Conservation (phyloP, 257 asterid genomes). For the Solanum paucissectum region DNA sequence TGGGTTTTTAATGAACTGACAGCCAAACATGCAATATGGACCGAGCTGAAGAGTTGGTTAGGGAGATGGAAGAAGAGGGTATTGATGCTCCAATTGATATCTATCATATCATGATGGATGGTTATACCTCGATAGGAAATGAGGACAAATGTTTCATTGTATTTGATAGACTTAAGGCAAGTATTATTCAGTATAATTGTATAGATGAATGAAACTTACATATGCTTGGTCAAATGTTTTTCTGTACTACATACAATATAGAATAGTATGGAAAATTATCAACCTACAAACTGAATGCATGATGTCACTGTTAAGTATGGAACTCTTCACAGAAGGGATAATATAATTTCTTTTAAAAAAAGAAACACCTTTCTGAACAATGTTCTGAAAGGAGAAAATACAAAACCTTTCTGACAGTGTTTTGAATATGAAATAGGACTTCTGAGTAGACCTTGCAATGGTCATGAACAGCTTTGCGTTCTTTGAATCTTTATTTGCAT, state of each 20-base stretch:
- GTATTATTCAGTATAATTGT: neutral
- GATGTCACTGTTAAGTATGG: neutral
- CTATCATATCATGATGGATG: conserved; percentile 98
- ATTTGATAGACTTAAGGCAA: conserved; percentile 76
- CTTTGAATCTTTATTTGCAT: neutral
- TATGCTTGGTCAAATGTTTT: neutral
- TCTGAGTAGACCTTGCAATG: neutral
- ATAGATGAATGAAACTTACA: neutral
- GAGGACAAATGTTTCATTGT: conserved; percentile 79
- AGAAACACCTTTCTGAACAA: neutral
- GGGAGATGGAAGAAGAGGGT: conserved; percentile 96
- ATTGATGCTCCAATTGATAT: conserved; percentile 88
- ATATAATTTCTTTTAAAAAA: neutral
- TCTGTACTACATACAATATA: neutral
- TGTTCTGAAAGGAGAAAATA: neutral
- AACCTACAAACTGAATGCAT: neutral
- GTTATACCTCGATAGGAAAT: conserved; percentile 64
- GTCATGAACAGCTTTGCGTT: neutral
- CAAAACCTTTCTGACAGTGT: neutral
- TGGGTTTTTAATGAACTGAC: conserved; percentile 15
- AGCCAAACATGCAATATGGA: conserved; percentile 63
- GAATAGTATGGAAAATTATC: neutral
- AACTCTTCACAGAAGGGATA: neutral
- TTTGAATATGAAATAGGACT: neutral
- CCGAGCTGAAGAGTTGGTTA: conserved; percentile 87